These are phyloP conservation scores for Dissophora globulifera DNA, from an alignment of 192 early-diverging fungal genomes.

Conservation along the genomic window DNA sequence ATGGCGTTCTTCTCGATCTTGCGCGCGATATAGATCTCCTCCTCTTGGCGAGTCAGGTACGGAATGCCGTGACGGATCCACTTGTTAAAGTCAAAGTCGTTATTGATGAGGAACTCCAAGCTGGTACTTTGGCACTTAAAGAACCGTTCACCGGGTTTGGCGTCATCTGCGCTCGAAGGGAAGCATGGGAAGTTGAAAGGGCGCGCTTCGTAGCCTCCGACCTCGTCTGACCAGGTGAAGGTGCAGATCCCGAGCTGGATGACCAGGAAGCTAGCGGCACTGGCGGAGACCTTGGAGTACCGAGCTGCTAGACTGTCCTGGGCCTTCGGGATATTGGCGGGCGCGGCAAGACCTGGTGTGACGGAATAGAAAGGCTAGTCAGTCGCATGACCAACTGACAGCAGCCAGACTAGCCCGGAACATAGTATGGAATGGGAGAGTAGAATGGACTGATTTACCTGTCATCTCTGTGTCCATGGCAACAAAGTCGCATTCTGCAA, in stretches of 20 bases:
- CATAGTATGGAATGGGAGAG: no score
- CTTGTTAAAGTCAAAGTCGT: conserved; percentile 93
- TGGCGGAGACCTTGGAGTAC: conserved; percentile 27
- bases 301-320: conserved; percentile 43
- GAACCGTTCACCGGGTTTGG: conserved; percentile 61
- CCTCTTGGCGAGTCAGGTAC: conserved; percentile 71
- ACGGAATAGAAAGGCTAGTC: not conserved
- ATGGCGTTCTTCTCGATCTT: conserved; percentile 24
- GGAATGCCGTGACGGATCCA: conserved; percentile 85
- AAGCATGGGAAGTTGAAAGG: conserved; percentile 95
- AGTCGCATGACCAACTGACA: not conserved
- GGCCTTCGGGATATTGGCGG: conserved; percentile 16
- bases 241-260: conserved; percentile 88
- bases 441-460: no score
- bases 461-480: conserved; percentile 87
- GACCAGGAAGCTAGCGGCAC: conserved; percentile 58
- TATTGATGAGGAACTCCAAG: conserved; percentile 78
- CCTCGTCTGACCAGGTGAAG: conserved; percentile 73
- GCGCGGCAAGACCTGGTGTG: conserved; percentile 20
- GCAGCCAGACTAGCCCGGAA: no score
- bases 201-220: conserved; percentile 71
- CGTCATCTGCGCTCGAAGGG: conserved; percentile 61
- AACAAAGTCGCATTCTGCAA: conserved; percentile 75
- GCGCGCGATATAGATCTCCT: conserved; percentile 40
- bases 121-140: conserved; percentile 60